Evolutionary conservation across 2,329 filamentous ascomycete genomes (phyloP), one percentile per base, ranked within the genome.

Genomic region (Penicillium sumatraense): DNA sequence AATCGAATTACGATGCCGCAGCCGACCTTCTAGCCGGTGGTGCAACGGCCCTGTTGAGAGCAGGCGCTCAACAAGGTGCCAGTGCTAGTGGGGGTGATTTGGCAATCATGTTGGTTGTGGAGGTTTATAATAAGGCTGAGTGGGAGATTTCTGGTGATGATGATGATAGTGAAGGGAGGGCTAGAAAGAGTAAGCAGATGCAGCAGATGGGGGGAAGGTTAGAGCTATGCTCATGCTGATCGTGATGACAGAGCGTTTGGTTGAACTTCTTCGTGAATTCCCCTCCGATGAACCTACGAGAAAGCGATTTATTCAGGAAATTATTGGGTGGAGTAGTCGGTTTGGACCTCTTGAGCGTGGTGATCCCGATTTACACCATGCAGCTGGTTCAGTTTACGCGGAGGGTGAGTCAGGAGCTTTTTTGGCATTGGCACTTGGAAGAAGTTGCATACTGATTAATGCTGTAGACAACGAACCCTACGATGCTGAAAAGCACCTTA

Each of bases 351-450:
- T 90, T 72, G 93, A 95, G 45, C 89, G 91, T 48, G 95, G 95
- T 57, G 95, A 99, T 70, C 89, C 93, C 2, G 95, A 98, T 68
- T 81, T 99, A 53, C 95, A 99, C 76, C 93, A 98, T 76, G 92
- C 96, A 40, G 88, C 88, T 31, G 95, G 95, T 48, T 87, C 86
- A 27, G 80, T 97, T 40, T 96, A 91, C 72, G 93, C 93, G n/a
- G 89, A 96, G 69, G 83, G 84, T 85, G 73, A 18, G 68, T 64
- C 3, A 20, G n/a, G n/a, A n/a, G n/a, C n/a, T n/a, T n/a, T 24
- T 21, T 36, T 8, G 18, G 13, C n/a, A 20, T 16, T 23, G 21
- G 5, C 23, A 35, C 36, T 16, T 18, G 14, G 8, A 11, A n/a
- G 24, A 7, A 14, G 21, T 38, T 38, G 56, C 60, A 67, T 61